Evolutionary conservation across 2,329 filamentous ascomycete species (phyloP).

Genomic region (Colletotrichum sp.): DNA sequence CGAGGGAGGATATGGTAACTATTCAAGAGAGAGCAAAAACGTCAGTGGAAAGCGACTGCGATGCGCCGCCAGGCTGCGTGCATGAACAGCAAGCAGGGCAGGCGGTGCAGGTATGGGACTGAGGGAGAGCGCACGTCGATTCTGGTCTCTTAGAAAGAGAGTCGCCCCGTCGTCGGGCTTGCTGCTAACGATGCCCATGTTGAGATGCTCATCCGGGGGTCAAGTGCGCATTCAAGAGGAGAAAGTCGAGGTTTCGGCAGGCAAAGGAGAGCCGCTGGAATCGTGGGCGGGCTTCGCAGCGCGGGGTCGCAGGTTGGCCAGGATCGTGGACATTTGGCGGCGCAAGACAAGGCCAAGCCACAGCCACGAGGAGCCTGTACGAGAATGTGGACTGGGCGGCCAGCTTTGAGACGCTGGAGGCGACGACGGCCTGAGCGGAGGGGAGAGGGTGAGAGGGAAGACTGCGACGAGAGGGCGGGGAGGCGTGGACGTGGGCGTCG

Average conservation of each 20-base stretch:
- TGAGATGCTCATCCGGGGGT: constrained; percentile 35
- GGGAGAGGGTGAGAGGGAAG: background rate
- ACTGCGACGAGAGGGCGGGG: background rate
- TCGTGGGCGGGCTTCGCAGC: constrained; percentile 17
- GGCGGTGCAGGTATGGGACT: constrained; percentile 20
- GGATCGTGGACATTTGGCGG: constrained; percentile 22
- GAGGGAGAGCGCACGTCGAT: constrained; percentile 70
- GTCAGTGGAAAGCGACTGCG: constrained; percentile 22
- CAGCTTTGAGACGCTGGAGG: constrained; percentile 9
- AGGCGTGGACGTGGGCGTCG: background rate
- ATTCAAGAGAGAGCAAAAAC: constrained; percentile 22
- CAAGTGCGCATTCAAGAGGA: constrained; percentile 14
- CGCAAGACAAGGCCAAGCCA: constrained; percentile 20
- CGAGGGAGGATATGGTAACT: constrained; percentile 89
- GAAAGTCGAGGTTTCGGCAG: background rate
- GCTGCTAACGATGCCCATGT: constrained; percentile 93
- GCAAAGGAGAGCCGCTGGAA: background rate
- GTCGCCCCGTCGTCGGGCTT: constrained; percentile 81
- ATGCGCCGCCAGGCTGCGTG: constrained; percentile 18
- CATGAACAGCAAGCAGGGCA: constrained; percentile 16
- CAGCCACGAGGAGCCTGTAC: constrained; percentile 14
- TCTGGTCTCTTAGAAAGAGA: constrained; percentile 90
- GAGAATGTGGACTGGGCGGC: constrained; percentile 9
- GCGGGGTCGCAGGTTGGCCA: constrained; percentile 20
- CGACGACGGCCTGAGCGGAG: constrained; percentile 9